phyloP scores from a whole-genome alignment of 2,329 filamentous ascomycete genomes.

The Cladosporium sp. region DNA sequence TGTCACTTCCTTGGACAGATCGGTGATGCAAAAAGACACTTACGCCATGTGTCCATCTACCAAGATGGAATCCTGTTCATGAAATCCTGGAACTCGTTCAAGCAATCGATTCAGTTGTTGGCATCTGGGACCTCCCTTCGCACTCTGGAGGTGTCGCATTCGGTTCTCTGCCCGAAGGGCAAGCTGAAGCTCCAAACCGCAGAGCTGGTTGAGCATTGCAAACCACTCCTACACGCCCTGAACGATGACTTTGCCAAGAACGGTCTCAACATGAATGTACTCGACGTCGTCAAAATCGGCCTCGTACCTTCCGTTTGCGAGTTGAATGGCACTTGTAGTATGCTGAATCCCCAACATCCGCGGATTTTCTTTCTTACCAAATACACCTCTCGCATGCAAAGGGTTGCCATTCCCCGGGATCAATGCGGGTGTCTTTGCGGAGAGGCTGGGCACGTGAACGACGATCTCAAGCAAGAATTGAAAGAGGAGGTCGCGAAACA shows the following conservation, averaged over 20 bases:
- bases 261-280: neutral
- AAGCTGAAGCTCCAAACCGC: neutral
- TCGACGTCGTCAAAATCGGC: neutral
- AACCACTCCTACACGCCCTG: neutral
- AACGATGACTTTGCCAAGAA: neutral
- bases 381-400: too few relatives aligned
- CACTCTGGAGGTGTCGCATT: neutral
- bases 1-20: neutral
- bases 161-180: neutral
- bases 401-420: too few relatives aligned
- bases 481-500: neutral
- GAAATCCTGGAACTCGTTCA: neutral
- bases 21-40: neutral
- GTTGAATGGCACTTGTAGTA: too few relatives aligned
- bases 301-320: neutral
- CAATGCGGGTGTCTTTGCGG: neutral
- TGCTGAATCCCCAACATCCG: too few relatives aligned
- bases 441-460: neutral
- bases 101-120: neutral
- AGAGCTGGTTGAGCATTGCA: neutral
- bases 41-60: neutral
- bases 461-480: neutral
- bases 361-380: too few relatives aligned
- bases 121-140: neutral
- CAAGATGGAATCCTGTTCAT: neutral